Percentiles rank a stretch among this genome's conserved stretches.
phyloP scores from a whole-genome alignment of 73 alveolate genomes.

The Uronychia binucleata region DNA sequence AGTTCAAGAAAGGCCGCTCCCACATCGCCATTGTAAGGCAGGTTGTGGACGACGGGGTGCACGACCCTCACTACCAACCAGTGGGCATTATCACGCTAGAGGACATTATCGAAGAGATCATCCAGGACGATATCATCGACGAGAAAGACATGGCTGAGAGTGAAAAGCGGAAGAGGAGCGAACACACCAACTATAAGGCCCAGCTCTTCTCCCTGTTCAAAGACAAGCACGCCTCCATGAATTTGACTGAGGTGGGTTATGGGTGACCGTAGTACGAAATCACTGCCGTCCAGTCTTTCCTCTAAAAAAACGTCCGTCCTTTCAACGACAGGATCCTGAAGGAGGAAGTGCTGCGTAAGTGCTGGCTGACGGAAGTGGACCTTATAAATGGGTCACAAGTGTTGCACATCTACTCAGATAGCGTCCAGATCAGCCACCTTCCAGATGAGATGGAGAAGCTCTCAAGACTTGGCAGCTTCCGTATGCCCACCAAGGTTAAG shows the following conservation, averaged over 20 bases:
- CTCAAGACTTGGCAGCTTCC: background rate
- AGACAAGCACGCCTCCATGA: conserved; percentile 15
- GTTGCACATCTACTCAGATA: conserved; percentile 7
- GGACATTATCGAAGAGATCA: conserved; percentile 87
- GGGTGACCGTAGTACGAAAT: no score
- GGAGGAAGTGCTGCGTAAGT: background rate
- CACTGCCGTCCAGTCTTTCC: conserved; percentile 1
- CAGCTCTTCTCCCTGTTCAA: conserved; percentile 29
- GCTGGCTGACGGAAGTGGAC: background rate
- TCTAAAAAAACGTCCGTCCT: background rate
- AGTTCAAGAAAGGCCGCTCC: conserved; percentile 84
- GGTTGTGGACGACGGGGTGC: conserved; percentile 62
- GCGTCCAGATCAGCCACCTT: background rate
- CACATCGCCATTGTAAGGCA: conserved; percentile 90
- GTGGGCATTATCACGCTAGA: conserved; percentile 87
- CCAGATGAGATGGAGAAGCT: background rate
- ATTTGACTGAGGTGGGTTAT: conserved; percentile 11
- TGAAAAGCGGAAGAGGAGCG: background rate
- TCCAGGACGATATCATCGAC: conserved; percentile 76
- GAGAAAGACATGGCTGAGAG: conserved; percentile 67
- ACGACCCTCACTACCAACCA: conserved; percentile 51
- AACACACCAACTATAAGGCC: conserved; percentile 12
- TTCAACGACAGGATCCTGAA: background rate
- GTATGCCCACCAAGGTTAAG: background rate
- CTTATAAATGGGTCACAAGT: conserved; percentile 21